Evolutionary conservation across 2,329 filamentous ascomycete species (phyloP), one percentile per base, ranked within the genome.

Genomic region (Tricladium varicosporioides): DNA sequence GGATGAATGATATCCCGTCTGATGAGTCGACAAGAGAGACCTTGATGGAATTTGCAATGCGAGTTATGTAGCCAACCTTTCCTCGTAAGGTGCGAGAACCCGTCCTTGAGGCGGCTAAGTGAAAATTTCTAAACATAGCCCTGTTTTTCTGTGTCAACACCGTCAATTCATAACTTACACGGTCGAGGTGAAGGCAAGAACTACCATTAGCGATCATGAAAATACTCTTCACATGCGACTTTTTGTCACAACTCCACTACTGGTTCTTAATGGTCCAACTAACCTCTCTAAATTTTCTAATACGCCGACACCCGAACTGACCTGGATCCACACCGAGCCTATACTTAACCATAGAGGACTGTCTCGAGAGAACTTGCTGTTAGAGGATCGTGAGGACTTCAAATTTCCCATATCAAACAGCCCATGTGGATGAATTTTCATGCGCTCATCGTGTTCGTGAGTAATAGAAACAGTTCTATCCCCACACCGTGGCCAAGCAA

Each of bases 81-180:
- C 56, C 51, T 51, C 32, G 32, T 42, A 40, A 48, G 46, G 51
- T 18, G 45, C 7, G 7, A n/a, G 19, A 42, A 22, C 16, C 44
- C 47, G 31, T 46, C n/a, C 9, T 4, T 10, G 14, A 18, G 5
- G 48, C 36, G 45, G 54, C 56, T 53, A 55, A 18, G 14, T 43
- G 44, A 49, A 64, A 61, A 56, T 56, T 60, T 54, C 59, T 59
- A 36, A 51, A 46, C 32, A 27, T 57, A 62, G 60, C 47, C 61
- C 60, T 42, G 44, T 60, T 60, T 60, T 55, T 61, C 59, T 65
- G 60, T 59, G 58, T 60, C 60, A 64, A 62, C 62, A 61, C 61
- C 65, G 64, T 60, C 53, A 65, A 60, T 55, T 57, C 61, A 65
- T 61, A 63, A 63, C 63, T 52, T 65, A 63, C 56, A 60, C 58